Percentiles rank a stretch among this genome's conserved stretches.
phyloP scores from a whole-genome alignment of 495 filamentous ascomycete species.

The Tuber brumale region DNA sequence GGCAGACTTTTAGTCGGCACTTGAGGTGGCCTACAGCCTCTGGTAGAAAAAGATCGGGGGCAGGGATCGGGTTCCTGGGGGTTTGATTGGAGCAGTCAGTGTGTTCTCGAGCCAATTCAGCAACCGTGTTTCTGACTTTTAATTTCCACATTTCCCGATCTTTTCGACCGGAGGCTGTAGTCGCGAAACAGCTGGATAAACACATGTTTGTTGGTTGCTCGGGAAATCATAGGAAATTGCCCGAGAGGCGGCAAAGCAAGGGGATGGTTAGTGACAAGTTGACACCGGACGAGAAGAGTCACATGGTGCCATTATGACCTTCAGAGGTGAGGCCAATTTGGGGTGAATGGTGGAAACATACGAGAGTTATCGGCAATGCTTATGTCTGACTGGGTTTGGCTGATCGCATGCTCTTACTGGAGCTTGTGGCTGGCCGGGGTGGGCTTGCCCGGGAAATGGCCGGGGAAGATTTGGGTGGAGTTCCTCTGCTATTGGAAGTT shows the following conservation, averaged over 20 bases:
- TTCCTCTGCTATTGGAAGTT: background rate
- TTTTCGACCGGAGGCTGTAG: too few relatives aligned
- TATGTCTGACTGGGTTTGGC: background rate
- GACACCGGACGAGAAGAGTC: background rate
- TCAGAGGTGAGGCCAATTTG: background rate
- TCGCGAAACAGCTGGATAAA: background rate
- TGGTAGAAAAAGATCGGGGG: too few relatives aligned
- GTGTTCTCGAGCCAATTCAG: too few relatives aligned
- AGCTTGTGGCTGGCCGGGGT: background rate
- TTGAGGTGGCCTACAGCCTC: background rate
- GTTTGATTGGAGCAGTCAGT: too few relatives aligned
- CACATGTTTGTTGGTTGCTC: background rate
- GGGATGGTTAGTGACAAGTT: background rate
- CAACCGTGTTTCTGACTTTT: too few relatives aligned
- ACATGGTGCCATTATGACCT: background rate
- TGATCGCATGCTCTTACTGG: background rate
- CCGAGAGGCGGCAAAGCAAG: background rate
- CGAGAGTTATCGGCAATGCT: background rate
- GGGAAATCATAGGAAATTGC: background rate
- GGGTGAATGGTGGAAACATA: background rate
- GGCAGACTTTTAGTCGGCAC: background rate
- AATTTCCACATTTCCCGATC: too few relatives aligned
- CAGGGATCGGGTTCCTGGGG: too few relatives aligned
- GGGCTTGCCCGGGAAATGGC: background rate
- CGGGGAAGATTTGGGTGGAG: background rate